Evolutionary conservation across 2,329 filamentous ascomycete genomes (phyloP), one percentile per base, ranked within the genome.

Genomic region (Neopestalotiopsis clavispora): DNA sequence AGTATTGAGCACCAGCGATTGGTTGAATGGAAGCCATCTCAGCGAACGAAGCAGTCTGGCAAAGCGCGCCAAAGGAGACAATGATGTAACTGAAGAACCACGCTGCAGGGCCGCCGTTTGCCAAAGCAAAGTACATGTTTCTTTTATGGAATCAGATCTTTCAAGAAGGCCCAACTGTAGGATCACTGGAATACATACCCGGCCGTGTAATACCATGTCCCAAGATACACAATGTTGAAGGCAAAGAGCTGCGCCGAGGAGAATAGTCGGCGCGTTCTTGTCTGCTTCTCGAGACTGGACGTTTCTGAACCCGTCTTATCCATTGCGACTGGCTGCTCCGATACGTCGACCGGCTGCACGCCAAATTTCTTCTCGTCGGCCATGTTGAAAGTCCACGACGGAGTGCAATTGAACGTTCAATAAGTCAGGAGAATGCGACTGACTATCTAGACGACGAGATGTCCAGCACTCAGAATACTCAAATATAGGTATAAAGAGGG

Each of bases 1-100:
- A 68, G 34, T 70, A 70, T 38, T 70, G 69, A 13, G 69, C 67
- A 42, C 69, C 69, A 34, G 69, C 69, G 42, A 70, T 67, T 13
- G 69, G 69, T 58, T 66, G 67, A 17, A 70, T 70, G 30, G 66
- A 68, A 2, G 69, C 62, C 56, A 70, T 58, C 62, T 70, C 69
- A 32, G 66, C 64, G 28, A 70, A 66, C 1, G 66, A 68, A 1
- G 69, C 69, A 32, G 67, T 45, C 57, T 70, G 69, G 32, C 28
- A 61, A 30, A 68, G 38, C 1, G 63, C 66, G 17, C 69, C 69
- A n/a, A 61, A 45, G 14, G 38, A 63, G 30, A 70, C 66, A 28
- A 70, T 57, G 45, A 70, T 32, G 38, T 68, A 70, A 58, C 67
- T 68, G 63, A 59, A 65, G 30, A 70, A 57, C 42, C 61, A 70